These are phyloP conservation scores for Thalassiosira livingstoniorum DNA, from an alignment of 352 stramenopile genomes.

Conservation along the genomic window DNA sequence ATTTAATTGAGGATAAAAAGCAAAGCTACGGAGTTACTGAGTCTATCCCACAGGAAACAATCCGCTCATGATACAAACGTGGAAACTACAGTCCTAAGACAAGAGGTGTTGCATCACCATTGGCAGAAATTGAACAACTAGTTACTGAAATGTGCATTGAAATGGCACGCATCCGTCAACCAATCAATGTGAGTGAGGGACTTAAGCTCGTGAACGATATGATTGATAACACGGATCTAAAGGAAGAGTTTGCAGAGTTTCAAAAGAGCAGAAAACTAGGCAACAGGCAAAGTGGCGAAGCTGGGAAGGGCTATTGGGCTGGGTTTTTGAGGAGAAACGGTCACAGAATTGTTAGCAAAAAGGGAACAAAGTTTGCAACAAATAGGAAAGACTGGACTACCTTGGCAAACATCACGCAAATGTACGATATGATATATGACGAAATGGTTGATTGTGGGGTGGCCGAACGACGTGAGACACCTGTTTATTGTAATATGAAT, in stretches of 20 bases:
- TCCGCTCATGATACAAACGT: too few species aligned
- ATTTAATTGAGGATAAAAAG: too few species aligned
- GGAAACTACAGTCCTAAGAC: too few species aligned
- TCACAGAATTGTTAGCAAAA: background rate
- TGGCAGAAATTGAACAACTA: constrained; percentile 2
- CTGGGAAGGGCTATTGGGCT: constrained; percentile 9
- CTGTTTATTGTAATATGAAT: background rate
- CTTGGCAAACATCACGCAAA: background rate
- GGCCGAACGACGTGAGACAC: background rate
- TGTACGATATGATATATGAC: constrained; percentile 19
- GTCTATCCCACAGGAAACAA: too few species aligned
- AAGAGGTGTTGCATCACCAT: constrained; percentile 9
- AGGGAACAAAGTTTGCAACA: constrained; percentile 4
- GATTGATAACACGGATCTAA: background rate
- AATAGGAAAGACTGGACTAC: background rate
- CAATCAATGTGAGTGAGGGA: background rate
- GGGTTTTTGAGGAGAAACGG: background rate
- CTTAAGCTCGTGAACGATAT: constrained; percentile 26
- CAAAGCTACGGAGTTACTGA: too few species aligned
- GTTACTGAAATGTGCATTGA: constrained; percentile 18
- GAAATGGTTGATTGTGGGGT: constrained; percentile 14
- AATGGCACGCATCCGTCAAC: constrained; percentile 18
- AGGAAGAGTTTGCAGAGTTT: background rate
- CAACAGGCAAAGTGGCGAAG: background rate
- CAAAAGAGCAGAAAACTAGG: background rate